Conservation (phyloP, 2,329 filamentous ascomycete genomes). For the Trichophyton simii region DNA sequence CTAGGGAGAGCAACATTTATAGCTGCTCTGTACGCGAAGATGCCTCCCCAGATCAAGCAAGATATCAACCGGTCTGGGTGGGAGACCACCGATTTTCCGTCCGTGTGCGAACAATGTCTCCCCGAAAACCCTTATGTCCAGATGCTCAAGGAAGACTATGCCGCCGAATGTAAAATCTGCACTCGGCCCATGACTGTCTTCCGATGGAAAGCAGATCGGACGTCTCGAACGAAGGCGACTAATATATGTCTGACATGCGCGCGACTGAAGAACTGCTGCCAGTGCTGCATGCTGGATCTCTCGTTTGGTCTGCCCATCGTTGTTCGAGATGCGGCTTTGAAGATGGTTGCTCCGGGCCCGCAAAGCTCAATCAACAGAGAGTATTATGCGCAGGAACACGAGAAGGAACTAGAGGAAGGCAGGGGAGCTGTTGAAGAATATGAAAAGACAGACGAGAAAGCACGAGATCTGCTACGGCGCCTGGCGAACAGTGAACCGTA, state of each 20-base stretch:
- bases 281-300: conserved; percentile 96
- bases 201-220: conserved; percentile 85
- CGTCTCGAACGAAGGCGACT: conserved; percentile 80
- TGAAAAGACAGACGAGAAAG: conserved; percentile 95
- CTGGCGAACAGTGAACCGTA: conserved; percentile 90
- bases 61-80: conserved; percentile 91
- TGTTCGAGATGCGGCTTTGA: conserved; percentile 87
- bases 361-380: conserved; percentile 88
- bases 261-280: conserved; percentile 95
- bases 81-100: conserved; percentile 56
- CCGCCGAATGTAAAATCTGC: conserved; percentile 76
- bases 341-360: conserved; percentile 92
- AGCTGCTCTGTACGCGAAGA: conserved; percentile 7
- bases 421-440: conserved; percentile 76
- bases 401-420: conserved; percentile 88
- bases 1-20: background rate
- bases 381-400: conserved; percentile 96
- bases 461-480: conserved; percentile 69
- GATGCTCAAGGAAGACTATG: conserved; percentile 96
- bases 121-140: conserved; percentile 96
- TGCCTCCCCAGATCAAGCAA: conserved; percentile 88
- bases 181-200: conserved; percentile 94
- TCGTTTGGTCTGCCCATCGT: conserved; percentile 91
- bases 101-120: conserved; percentile 68
- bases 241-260: conserved; percentile 96